Evolutionary conservation across 495 filamentous ascomycete species (phyloP), one percentile per base, ranked within the genome.

Genomic region (Lentithecium fluviatile): DNA sequence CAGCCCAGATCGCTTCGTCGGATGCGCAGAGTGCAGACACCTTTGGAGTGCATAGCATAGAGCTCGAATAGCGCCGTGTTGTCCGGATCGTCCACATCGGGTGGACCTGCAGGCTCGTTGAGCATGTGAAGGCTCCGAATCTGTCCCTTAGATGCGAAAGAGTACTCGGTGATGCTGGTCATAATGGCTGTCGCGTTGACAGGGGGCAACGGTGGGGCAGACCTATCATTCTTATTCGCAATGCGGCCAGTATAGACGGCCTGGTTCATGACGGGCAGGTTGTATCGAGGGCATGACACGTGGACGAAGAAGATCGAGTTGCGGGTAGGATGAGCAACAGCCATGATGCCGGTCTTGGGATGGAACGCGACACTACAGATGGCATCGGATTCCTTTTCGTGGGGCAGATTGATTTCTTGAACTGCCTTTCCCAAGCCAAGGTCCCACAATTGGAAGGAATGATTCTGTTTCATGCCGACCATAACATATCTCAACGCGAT

Each of bases 401-500:
- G 95, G 6, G 95, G 95, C 58, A 99, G 86, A 73, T 93, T 91
- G 68, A 97, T 83, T 77, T 99, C 95, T 73, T 97, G 91, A 48
- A 99, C 94, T 26, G 92, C 87, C 77, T 95, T 96, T 55, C 85
- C 85, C 5, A 99, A 84, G 56, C 88, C 89, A 73, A 99, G 88
- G 82, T 99, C 95, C 95, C 95, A 99, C 56, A 99, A 82, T 78
- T 99, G 95, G 60, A 99, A 85, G 48, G 91, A 94, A 76, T 99
- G 95, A 73, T 99, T 99, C 73, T 97, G 95, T 77, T 97, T 97
- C 80, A 97, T 88, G 60, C 95, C 95, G 50, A 99, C 92, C 58
- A 99, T 83, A 74, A 97, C 85, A 76, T 97, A 99, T 59, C 95
- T 83, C 58, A 95, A 76, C 17, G 95, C 91, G 69, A 86, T 85